Conservation (phyloP, 352 stramenopile species). For the Phytopythium mirpurense region DNA sequence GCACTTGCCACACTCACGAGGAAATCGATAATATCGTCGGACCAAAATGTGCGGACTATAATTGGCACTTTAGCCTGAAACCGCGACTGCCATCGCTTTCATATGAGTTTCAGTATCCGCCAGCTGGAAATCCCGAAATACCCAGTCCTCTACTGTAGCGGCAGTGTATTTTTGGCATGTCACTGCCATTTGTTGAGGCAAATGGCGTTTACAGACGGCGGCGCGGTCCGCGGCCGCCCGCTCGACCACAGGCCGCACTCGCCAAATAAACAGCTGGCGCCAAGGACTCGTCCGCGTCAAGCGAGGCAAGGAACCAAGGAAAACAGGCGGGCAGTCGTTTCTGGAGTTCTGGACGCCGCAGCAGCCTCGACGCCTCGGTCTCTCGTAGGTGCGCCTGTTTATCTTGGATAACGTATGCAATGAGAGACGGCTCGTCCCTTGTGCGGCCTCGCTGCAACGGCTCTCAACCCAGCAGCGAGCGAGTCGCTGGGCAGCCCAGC, state of each 20-base stretch:
- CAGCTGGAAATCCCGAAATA: conserved; percentile 1
- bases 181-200: not conserved
- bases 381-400: not conserved
- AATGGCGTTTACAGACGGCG: not conserved
- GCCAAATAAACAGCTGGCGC: conserved; percentile 4
- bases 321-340: conserved; percentile 5
- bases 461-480: too few relatives aligned
- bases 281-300: not conserved
- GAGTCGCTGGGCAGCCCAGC: too few relatives aligned
- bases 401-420: not conserved
- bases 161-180: not conserved
- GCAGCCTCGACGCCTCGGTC: not conserved
- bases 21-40: too few relatives aligned
- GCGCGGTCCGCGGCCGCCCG: too few relatives aligned
- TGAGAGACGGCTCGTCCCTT: not conserved
- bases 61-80: too few relatives aligned
- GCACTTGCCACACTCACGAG: too few relatives aligned
- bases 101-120: not conserved
- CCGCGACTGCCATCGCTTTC: too few relatives aligned
- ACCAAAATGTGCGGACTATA: too few relatives aligned
- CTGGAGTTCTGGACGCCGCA: not conserved
- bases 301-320: not conserved
- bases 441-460: not conserved
- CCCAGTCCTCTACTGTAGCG: not conserved
- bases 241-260: not conserved